Conservation (phyloP, 345 rosid species). For the Bruguiera parviflora region DNA sequence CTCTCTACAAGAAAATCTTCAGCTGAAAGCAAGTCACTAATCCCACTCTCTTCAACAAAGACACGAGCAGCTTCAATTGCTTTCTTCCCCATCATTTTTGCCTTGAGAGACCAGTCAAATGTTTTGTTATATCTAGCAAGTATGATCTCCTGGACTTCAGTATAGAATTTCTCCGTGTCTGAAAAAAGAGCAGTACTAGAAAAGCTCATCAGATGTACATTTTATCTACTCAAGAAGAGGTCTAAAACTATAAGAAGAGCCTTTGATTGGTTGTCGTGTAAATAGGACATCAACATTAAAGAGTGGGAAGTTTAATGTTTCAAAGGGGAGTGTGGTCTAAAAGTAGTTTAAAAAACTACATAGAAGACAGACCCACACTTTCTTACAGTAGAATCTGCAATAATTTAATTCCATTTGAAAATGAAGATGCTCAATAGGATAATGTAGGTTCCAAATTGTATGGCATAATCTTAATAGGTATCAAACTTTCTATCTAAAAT, state of each 20-base stretch:
- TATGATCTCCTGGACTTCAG: slow-evolving; percentile 80
- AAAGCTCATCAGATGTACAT: slow-evolving; percentile 1
- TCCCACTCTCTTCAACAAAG: slow-evolving; percentile 77
- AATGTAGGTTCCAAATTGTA: too few relatives aligned
- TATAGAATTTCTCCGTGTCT: slow-evolving; percentile 93
- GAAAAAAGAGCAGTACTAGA: slow-evolving; percentile 15
- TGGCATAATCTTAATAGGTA: too few relatives aligned
- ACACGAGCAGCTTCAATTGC: slow-evolving; percentile 77
- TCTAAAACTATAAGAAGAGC: not conserved
- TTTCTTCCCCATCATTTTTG: slow-evolving; percentile 95
- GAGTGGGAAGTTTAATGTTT: too few relatives aligned
- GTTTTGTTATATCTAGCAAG: slow-evolving; percentile 80
- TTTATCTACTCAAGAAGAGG: not conserved
- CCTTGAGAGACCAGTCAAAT: slow-evolving; percentile 91
- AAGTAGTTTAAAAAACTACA: too few relatives aligned
- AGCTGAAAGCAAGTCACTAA: slow-evolving; percentile 76
- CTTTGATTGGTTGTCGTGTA: not conserved
- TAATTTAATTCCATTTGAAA: too few relatives aligned
- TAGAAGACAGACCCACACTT: too few relatives aligned
- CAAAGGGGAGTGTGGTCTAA: too few relatives aligned
- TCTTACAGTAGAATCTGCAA: too few relatives aligned
- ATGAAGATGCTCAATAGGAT: too few relatives aligned
- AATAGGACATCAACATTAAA: not conserved
- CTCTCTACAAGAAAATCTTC: slow-evolving; percentile 74
- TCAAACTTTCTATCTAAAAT: too few relatives aligned